Evolutionary conservation across 176 grass and related monocot species (phyloP).

Genomic region (Bonia amplexicaulis): DNA sequence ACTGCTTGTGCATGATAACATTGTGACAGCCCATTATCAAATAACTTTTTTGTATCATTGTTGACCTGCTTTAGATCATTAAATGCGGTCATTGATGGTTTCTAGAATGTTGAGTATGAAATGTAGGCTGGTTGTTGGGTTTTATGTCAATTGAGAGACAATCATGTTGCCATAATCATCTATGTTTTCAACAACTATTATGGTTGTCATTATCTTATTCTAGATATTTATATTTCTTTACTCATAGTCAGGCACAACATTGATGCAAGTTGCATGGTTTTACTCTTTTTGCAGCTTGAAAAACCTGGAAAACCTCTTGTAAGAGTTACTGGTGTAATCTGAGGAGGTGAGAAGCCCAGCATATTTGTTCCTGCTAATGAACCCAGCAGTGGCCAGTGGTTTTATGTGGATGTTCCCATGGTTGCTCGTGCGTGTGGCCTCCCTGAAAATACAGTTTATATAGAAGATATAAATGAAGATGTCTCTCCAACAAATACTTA

Average conservation of each 20-base stretch:
- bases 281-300: conserved; percentile 43
- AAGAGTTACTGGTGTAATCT: conserved; percentile 71
- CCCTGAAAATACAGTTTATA: conserved; percentile 68
- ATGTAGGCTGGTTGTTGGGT: background rate
- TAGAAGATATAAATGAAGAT: conserved; percentile 83
- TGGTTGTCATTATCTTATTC: background rate
- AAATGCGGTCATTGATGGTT: background rate
- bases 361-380: conserved; percentile 98
- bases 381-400: conserved; percentile 78
- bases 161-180: background rate
- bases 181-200: background rate
- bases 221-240: background rate
- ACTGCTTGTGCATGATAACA: background rate
- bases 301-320: conserved; percentile 34
- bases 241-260: conserved; percentile 1
- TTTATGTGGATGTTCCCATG: conserved; percentile 84
- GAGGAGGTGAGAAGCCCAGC: conserved; percentile 90
- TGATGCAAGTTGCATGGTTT: conserved; percentile 13
- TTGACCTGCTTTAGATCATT: background rate
- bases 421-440: conserved; percentile 68
- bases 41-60: background rate
- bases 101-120: background rate
- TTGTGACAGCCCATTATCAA: background rate
- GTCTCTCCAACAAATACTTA: conserved; percentile 66
- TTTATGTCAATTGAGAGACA: background rate